Conservation (phyloP, 2,329 filamentous ascomycete species). For the Kalaharituber pfeilii region DNA sequence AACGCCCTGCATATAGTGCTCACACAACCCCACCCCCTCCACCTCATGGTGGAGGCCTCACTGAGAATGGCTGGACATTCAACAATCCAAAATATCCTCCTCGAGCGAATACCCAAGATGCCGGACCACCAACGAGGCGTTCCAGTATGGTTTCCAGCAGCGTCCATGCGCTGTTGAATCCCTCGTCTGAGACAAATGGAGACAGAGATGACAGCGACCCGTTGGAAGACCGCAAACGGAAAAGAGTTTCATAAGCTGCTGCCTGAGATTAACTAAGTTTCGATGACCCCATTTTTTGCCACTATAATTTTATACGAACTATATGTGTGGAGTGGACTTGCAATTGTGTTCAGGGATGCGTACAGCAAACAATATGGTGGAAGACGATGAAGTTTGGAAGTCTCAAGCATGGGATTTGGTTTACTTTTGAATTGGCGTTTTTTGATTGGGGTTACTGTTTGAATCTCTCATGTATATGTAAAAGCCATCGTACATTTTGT, state of each 20-base stretch:
- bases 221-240: slow-evolving; percentile 19
- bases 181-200: slow-evolving; percentile 16
- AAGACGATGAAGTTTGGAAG: too few species aligned
- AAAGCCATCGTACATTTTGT: too few species aligned
- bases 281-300: too few species aligned
- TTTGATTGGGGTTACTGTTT: too few species aligned
- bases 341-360: too few species aligned
- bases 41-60: slow-evolving; percentile 5
- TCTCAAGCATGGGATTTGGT: too few species aligned
- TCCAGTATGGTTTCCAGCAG: slow-evolving; percentile 23
- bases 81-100: slow-evolving; percentile 13
- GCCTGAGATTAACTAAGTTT: too few species aligned
- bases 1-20: neutral
- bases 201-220: slow-evolving; percentile 21
- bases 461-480: too few species aligned
- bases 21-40: neutral
- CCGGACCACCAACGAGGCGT: slow-evolving; percentile 20
- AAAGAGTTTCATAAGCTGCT: slow-evolving; percentile 10
- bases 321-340: too few species aligned
- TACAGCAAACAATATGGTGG: too few species aligned
- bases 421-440: too few species aligned
- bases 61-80: slow-evolving; percentile 21
- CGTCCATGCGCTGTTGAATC: slow-evolving; percentile 24
- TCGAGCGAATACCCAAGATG: slow-evolving; percentile 15
- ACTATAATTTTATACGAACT: too few species aligned